Conservation (phyloP, 2,329 filamentous ascomycete genomes). For the Phaeophleospora eucalypticola region DNA sequence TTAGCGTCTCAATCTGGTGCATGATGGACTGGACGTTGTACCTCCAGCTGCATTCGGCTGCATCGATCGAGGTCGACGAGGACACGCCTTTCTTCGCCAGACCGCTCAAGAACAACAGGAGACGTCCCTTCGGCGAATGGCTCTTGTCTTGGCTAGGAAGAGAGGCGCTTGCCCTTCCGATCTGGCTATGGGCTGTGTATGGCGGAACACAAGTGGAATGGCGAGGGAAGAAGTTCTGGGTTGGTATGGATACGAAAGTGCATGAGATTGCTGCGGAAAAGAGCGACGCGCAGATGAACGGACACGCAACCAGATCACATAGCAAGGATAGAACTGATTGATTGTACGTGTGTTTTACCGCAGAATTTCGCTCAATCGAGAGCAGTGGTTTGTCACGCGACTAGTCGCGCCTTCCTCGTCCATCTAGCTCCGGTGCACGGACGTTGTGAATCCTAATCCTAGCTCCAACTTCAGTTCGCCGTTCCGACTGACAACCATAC, state of each 20-base stretch:
- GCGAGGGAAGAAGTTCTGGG: constrained; percentile 77
- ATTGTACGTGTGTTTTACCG: not conserved
- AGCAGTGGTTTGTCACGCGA: not conserved
- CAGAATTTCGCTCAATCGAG: not conserved
- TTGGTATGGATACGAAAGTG: constrained; percentile 80
- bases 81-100: constrained; percentile 71
- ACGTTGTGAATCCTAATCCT: too few relatives aligned
- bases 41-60: constrained; percentile 66
- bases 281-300: not conserved
- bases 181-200: constrained; percentile 86
- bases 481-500: too few relatives aligned
- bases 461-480: too few relatives aligned
- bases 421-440: too few relatives aligned
- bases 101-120: constrained; percentile 44
- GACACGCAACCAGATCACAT: not conserved
- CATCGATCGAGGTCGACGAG: constrained; percentile 65
- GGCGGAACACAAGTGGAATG: constrained; percentile 85
- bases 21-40: constrained; percentile 70
- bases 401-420: not conserved
- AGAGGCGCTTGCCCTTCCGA: constrained; percentile 75
- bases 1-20: constrained; percentile 67
- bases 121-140: constrained; percentile 65
- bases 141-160: constrained; percentile 77
- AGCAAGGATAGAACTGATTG: constrained; percentile 10
- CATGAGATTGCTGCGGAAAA: constrained; percentile 38